Base-by-base conservation (phyloP, 2,329 filamentous ascomycete species). In the Aspergillus ibericus region DNA sequence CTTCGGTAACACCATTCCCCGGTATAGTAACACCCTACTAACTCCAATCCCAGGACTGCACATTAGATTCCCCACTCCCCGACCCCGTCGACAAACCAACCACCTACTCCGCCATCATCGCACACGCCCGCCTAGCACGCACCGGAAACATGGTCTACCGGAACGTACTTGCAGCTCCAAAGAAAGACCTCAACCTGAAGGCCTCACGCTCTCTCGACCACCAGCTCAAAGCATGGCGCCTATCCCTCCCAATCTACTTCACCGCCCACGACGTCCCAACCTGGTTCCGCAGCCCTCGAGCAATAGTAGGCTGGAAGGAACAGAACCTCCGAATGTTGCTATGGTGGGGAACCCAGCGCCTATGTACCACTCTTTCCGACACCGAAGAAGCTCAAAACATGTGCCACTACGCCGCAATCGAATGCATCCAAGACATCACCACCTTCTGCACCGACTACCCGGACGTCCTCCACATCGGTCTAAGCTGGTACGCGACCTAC, bases 401-500 rank as follows among this genome's bases (percentile, higher is more conserved):
- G 49, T 67, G 65, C 35, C 60, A 65, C 5, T 63, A 59, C 32
- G 48, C 53, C 1, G 63, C 63, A 1, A 51, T 67, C 2, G 63
- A 65, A 27, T 65, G 60, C 0, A 63, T 66, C 18, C 61, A 66
- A 40, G 62, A 61, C 5, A 63, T 66, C 20, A 57, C 63, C 0
- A 61, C 52, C 1, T 66, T 66, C 38, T 62, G 59, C 46, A 25
- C 32, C 0, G 59, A 61, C 5, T 42, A 59, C 2, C 18, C 54
- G 0, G 57, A 63, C 9, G 34, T 44, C 3, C 12, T 66, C 3
- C 65, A 68, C 22, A 29, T 50, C 5, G 58, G 66, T 0, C 27
- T 68, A 1, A 62, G 57, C 42, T 70, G 64, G 65, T 69, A 70
- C 20, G 64, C 65, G 3, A 68, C 62, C 0, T 68, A 68, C 42